Conservation (phyloP, 495 filamentous ascomycete species). For the Lophium mytilinum region DNA sequence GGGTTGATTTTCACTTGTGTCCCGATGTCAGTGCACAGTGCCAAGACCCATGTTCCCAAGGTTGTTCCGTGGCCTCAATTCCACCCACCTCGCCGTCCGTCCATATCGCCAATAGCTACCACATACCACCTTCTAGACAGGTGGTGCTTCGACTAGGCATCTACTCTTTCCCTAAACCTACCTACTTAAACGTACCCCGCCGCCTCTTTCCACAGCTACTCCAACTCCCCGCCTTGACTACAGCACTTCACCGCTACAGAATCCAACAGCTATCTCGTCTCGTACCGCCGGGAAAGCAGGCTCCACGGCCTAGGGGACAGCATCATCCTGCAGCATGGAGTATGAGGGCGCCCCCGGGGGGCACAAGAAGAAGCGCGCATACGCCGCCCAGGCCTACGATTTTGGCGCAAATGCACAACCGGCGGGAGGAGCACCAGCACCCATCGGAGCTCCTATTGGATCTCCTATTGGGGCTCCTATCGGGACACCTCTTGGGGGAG, state of each 20-base stretch:
- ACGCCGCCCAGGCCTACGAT: conserved; percentile 90
- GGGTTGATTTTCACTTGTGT: no score
- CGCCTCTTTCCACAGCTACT: neutral
- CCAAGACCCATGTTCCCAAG: neutral
- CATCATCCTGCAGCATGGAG: neutral
- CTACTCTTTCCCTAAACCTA: neutral
- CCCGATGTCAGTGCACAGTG: neutral
- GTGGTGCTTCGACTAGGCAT: neutral
- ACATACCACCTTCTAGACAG: neutral
- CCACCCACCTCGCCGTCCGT: neutral
- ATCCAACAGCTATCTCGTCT: neutral
- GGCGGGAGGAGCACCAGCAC: conserved; percentile 49
- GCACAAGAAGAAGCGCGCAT: conserved; percentile 74
- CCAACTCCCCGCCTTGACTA: neutral
- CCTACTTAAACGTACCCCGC: neutral
- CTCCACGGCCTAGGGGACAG: no score
- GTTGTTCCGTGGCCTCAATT: conserved; percentile 1
- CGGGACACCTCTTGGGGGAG: conserved; percentile 15
- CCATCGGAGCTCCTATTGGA: conserved; percentile 15
- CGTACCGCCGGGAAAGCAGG: no score
- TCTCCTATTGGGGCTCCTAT: conserved; percentile 32
- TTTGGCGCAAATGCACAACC: conserved; percentile 76
- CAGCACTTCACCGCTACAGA: neutral
- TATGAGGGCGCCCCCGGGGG: neutral
- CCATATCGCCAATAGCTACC: neutral